Percentiles rank a stretch among this genome's conserved stretches.
Conservation (phyloP, 2,329 filamentous ascomycete genomes). For the Fusarium fujikuroi region DNA sequence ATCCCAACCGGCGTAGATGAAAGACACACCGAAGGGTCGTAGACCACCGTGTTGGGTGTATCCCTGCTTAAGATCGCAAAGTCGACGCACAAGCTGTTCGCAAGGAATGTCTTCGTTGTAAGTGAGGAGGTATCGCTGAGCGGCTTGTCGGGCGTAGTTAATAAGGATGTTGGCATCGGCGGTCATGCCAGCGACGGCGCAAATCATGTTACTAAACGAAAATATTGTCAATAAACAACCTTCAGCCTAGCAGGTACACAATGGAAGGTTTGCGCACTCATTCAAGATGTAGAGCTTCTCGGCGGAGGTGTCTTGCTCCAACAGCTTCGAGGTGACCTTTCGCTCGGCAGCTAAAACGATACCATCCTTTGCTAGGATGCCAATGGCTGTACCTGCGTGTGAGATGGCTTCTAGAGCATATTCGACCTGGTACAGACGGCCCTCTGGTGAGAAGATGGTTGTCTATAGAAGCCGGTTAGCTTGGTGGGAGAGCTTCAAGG, state of each 20-base stretch:
- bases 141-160: constrained; percentile 98
- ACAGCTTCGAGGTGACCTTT: constrained; percentile 98
- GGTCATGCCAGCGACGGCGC: constrained; percentile 98
- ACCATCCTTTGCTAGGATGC: constrained; percentile 96
- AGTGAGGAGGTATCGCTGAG: constrained; percentile 96
- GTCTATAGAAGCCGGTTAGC: constrained; percentile 68
- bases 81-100: constrained; percentile 94
- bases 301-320: constrained; percentile 99
- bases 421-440: constrained; percentile 98
- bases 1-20: constrained; percentile 99
- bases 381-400: constrained; percentile 95
- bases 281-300: constrained; percentile 99
- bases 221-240: constrained; percentile 8
- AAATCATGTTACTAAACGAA: constrained; percentile 93
- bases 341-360: constrained; percentile 98
- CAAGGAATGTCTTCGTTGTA: constrained; percentile 99
- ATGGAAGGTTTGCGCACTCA: constrained; percentile 73
- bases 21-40: constrained; percentile 96
- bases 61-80: constrained; percentile 98
- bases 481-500: constrained; percentile 38
- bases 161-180: constrained; percentile 99
- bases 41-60: constrained; percentile 99
- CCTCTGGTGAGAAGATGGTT: constrained; percentile 99
- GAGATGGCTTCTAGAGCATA: constrained; percentile 99
- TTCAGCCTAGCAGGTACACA: not conserved